phyloP scores from a whole-genome alignment of 2,329 filamentous ascomycete species.

The Hirsutella rhossiliensis region DNA sequence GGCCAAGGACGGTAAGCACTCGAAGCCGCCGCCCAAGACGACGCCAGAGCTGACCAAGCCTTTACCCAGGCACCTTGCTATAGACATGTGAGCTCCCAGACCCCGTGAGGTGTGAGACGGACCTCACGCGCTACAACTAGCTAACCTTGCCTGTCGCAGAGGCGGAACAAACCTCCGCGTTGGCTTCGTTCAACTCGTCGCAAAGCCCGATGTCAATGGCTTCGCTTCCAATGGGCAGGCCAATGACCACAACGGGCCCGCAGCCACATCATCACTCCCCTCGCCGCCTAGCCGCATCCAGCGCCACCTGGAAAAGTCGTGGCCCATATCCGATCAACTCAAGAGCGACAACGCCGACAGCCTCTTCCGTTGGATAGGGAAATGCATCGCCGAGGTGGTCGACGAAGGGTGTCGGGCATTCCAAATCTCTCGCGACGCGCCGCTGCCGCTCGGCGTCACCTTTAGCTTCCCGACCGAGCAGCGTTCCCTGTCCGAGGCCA shows the following conservation, averaged over 20 bases:
- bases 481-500: conserved; percentile 48
- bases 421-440: conserved; percentile 26
- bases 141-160: conserved; percentile 20
- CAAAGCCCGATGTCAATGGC: conserved; percentile 9
- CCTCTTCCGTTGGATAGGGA: conserved; percentile 71
- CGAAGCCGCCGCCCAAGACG: not conserved
- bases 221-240: not conserved
- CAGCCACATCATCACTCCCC: not conserved
- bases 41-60: not conserved
- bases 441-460: conserved; percentile 53
- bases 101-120: too few species aligned
- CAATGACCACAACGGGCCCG: not conserved
- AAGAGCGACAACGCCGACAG: conserved; percentile 65
- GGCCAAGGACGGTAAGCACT: conserved; percentile 36
- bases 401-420: conserved; percentile 37
- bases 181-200: conserved; percentile 52
- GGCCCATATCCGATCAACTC: conserved; percentile 62
- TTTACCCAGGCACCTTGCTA: conserved; percentile 40
- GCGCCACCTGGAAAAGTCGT: conserved; percentile 54
- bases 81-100: conserved; percentile 46
- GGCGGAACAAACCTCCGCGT: conserved; percentile 59
- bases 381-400: conserved; percentile 64
- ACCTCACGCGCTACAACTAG: not conserved
- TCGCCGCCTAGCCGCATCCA: conserved; percentile 31
- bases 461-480: conserved; percentile 63